Conservation (phyloP, 306 rosid species). For the Inga oerstediana region DNA sequence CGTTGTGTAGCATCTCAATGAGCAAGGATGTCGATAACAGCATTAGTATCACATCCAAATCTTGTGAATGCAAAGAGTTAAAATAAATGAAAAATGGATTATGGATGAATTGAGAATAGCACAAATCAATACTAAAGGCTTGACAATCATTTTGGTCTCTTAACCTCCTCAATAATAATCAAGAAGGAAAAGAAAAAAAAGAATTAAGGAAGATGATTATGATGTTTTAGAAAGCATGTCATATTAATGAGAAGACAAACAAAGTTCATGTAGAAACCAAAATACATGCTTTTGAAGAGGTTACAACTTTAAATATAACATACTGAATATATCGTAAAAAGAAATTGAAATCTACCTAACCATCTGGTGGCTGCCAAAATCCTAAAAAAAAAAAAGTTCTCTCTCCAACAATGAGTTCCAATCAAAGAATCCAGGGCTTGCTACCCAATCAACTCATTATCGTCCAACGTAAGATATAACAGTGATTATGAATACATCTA, state of each 20-base stretch:
- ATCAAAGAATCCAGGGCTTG: background rate
- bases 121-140: background rate
- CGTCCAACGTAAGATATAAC: background rate
- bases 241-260: background rate
- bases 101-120: background rate
- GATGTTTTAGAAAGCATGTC: too few relatives aligned
- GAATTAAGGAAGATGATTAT: too few relatives aligned
- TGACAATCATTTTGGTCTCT: background rate
- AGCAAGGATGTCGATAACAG: constrained; percentile 66
- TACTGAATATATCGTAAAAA: background rate
- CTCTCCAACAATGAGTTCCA: background rate
- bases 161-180: too few relatives aligned
- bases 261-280: background rate
- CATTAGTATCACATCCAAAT: constrained; percentile 69
- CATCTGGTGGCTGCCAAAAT: background rate
- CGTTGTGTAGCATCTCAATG: constrained; percentile 76
- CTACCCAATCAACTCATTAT: background rate
- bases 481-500: background rate
- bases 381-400: background rate
- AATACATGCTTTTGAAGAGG: background rate
- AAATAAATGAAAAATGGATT: background rate
- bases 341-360: background rate
- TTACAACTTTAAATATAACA: background rate
- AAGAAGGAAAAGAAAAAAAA: too few relatives aligned
- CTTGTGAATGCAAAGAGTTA: constrained; percentile 41